Evolutionary conservation across 495 filamentous ascomycete species (phyloP).

Genomic region (Hypoxylon subgilvum): DNA sequence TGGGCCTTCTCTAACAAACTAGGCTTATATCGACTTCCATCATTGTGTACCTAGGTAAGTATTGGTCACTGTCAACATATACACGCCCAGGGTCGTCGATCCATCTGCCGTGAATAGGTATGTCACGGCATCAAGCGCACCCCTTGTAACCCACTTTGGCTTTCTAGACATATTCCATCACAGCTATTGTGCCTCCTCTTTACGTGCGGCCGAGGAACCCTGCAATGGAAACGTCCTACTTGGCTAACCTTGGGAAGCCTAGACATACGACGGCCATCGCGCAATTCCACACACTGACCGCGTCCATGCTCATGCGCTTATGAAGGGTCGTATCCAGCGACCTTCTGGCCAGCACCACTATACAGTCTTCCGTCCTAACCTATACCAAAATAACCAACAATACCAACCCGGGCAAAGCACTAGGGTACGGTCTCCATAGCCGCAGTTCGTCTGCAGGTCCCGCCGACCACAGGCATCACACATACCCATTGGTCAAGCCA

Average conservation of each 20-base stretch:
- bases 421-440: conserved; percentile 11
- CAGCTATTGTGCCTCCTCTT: conserved; percentile 13
- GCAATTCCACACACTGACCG: conserved; percentile 13
- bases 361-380: conserved; percentile 4
- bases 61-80: conserved; percentile 6
- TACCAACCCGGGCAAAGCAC: conserved; percentile 8
- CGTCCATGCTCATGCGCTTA: conserved; percentile 18
- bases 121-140: conserved; percentile 6
- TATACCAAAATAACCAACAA: conserved; percentile 15
- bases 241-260: conserved; percentile 3
- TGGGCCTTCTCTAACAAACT: not conserved
- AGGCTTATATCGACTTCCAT: not conserved
- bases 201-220: conserved; percentile 3
- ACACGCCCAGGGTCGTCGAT: not conserved
- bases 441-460: conserved; percentile 33
- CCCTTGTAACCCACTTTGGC: conserved; percentile 6
- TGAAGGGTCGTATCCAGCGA: conserved; percentile 14
- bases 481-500: conserved; percentile 17
- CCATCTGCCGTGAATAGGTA: conserved; percentile 29
- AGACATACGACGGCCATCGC: conserved; percentile 9
- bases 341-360: conserved; percentile 14
- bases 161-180: conserved; percentile 20
- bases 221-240: conserved; percentile 11
- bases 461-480: conserved; percentile 15
- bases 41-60: conserved; percentile 4